Evolutionary conservation across 1,284 basidiomycete species (phyloP), one percentile per base, ranked within the genome.

Genomic region (Jaminaea rosea): DNA sequence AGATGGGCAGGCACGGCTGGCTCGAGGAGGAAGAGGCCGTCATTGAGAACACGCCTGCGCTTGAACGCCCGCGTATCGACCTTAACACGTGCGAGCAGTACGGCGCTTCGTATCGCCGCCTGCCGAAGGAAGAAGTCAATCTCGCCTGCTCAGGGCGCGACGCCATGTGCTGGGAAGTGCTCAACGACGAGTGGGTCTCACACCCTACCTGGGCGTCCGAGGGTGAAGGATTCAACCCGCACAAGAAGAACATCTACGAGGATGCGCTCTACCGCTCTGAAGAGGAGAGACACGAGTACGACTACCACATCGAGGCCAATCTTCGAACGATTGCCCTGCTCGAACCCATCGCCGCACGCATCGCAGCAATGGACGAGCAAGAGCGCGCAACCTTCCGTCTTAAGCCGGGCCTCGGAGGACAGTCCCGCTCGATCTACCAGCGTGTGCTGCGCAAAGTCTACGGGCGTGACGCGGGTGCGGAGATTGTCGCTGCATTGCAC

Each of bases 201-300:
- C 91, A 98, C 75, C 93, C 93, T 1, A 93, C 89, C 0, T 96
- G 90, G 89, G 89, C 88, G 17, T 84, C 86, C 21, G 96, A 93
- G 56, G 94, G 97, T 67, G 89, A 94, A 63, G 82, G 87, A 1
- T 97, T 97, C 77, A 82, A 90, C 53, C 83, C 92, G 4, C 90
- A 96, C 77, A 93, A 93, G 80, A 97, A 97, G 79, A 99, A 96
- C 75, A 81, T 84, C 2, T 97, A 88, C 75, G 94, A 98, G 76
- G 92, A 97, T 69, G 88, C 88, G 0, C 80, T 98, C 52, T 92
- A 98, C 78, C 88, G 88, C 74, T 87, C 88, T 63, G 94, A 99
- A 75, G 94, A 99, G 74, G 94, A 99, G 75, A 84, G 94, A 24
- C 90, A 97, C 77, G 94, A 98, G 76, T 98, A 92, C 76, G 91